A percentile compares a stretch with the other conserved stretches of the same genome.
Conservation (phyloP, 768 basidiomycete genomes). For the Lentinula boryana region DNA sequence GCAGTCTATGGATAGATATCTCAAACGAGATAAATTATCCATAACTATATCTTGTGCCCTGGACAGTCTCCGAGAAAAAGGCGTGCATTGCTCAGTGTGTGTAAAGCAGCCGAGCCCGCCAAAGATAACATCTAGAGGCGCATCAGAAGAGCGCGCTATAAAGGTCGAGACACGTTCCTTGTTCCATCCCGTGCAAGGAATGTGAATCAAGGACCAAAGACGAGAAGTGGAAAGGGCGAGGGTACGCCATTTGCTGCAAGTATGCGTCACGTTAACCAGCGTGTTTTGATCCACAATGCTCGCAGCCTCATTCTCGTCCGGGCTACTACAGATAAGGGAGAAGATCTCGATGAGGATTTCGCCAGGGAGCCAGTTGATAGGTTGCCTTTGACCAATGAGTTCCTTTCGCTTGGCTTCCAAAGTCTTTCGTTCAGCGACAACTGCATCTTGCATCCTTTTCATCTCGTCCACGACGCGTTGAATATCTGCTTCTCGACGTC, state of each 20-base stretch:
- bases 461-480: slow-evolving; percentile 34
- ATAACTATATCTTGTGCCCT: not conserved
- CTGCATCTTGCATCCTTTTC: slow-evolving; percentile 27
- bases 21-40: not conserved
- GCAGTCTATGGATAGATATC: not conserved
- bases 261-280: slow-evolving; percentile 39
- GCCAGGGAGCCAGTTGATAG: slow-evolving; percentile 45
- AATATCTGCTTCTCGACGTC: slow-evolving; percentile 32
- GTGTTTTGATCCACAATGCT: slow-evolving; percentile 21
- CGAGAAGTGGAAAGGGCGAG: slow-evolving; percentile 34
- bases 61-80: not conserved
- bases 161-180: slow-evolving; percentile 17
- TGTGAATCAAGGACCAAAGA: slow-evolving; percentile 39
- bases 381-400: slow-evolving; percentile 35
- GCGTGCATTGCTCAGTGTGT: not conserved
- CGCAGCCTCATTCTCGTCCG: slow-evolving; percentile 19
- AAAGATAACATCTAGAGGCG: slow-evolving; percentile 28
- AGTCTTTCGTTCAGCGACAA: slow-evolving; percentile 24
- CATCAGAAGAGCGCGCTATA: slow-evolving; percentile 27
- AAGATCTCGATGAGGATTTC: slow-evolving; percentile 45
- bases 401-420: slow-evolving; percentile 22
- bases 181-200: slow-evolving; percentile 19
- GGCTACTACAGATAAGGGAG: slow-evolving; percentile 15
- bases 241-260: slow-evolving; percentile 44
- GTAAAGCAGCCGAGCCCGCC: not conserved